phyloP scores from a whole-genome alignment of 1,139 yeast genomes.

The Candida mesenterica region DNA sequence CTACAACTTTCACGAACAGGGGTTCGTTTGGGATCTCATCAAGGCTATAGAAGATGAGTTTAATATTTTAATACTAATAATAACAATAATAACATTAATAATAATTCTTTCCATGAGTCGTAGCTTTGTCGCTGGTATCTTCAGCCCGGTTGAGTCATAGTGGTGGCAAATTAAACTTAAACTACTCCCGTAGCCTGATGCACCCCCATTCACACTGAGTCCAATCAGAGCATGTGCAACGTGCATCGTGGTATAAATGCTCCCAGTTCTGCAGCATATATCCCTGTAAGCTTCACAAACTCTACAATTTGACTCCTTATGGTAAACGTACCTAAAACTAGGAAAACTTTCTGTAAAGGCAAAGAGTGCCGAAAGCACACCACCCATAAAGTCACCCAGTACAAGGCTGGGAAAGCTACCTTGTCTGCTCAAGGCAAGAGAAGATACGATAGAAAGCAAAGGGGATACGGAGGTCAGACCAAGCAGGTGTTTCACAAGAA shows the following conservation, averaged over 20 bases:
- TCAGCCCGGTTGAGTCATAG: too few relatives aligned
- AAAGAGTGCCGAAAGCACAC: constrained; percentile 99
- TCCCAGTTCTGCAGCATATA: background rate
- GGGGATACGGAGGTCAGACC: constrained; percentile 99
- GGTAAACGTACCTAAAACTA: constrained; percentile 99
- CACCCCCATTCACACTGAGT: too few relatives aligned
- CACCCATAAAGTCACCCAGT: constrained; percentile 93
- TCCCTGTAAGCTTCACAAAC: background rate
- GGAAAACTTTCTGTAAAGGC: constrained; percentile 99
- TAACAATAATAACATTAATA: constrained; percentile 1
- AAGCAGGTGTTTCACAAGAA: constrained; percentile 99
- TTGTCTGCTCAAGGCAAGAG: constrained; percentile 99
- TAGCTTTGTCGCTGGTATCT: background rate
- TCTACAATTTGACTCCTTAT: constrained; percentile 10
- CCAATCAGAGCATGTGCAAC: background rate
- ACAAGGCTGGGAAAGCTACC: constrained; percentile 99
- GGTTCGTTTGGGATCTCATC: constrained; percentile 1
- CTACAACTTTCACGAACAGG: too few relatives aligned
- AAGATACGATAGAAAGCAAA: constrained; percentile 99
- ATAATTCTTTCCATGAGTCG: background rate
- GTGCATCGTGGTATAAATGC: background rate
- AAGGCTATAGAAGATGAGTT: background rate
- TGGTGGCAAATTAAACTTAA: too few relatives aligned
- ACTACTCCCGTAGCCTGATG: too few relatives aligned
- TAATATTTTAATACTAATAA: background rate